These are phyloP conservation scores for Urochloa ruziziensis DNA, from an alignment of 176 grass and related monocot genomes.

Conservation along the genomic window DNA sequence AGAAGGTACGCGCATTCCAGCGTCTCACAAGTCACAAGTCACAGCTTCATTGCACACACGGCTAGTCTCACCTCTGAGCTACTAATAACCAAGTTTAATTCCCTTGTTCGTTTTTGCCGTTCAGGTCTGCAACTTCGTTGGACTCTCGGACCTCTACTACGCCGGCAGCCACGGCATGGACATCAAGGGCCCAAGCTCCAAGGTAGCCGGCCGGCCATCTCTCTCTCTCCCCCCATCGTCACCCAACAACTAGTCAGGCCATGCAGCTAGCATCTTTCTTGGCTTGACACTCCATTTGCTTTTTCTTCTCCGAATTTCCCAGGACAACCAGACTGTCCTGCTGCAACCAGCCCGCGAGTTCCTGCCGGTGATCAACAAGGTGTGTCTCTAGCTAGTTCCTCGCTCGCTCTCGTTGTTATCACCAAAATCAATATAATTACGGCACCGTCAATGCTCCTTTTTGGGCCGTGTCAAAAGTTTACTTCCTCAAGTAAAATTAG, in stretches of 20 bases:
- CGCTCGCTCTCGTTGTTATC: too few species aligned
- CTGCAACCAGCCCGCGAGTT: constrained; percentile 75
- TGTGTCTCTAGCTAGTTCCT: neutral
- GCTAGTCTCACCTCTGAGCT: too few species aligned
- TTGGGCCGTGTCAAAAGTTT: neutral
- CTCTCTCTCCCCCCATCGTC: too few species aligned
- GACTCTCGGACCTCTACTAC: constrained; percentile 60
- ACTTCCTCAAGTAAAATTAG: too few species aligned
- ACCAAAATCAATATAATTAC: neutral
- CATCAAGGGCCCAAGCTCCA: constrained; percentile 50
- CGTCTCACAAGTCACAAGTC: too few species aligned
- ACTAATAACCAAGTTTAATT: too few species aligned
- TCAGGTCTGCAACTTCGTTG: constrained; percentile 66
- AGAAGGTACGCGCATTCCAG: constrained; percentile 91
- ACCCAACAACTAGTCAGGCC: neutral
- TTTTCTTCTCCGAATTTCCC: neutral
- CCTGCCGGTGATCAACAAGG: constrained; percentile 72
- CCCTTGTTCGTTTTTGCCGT: neutral
- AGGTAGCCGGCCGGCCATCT: too few species aligned
- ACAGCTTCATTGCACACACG: too few species aligned
- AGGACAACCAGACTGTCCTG: constrained; percentile 48
- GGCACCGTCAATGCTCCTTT: neutral
- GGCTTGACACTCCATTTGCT: neutral
- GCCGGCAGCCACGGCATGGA: constrained; percentile 90
- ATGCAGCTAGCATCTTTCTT: neutral